Conservation (phyloP, 768 basidiomycete genomes). For the Boletus rubropictus region DNA sequence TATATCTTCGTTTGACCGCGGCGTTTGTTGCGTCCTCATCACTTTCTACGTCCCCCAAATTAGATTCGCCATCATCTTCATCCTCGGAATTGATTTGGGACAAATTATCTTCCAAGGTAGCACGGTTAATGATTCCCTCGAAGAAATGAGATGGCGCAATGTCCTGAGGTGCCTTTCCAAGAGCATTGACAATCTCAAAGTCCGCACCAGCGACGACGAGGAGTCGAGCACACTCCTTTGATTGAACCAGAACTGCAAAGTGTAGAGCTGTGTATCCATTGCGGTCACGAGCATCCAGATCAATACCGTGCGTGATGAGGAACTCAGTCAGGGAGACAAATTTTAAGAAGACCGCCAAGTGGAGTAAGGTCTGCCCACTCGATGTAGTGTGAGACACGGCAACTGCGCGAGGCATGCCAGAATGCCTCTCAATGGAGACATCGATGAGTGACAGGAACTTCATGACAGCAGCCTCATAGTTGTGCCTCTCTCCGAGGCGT, state of each 20-base stretch:
- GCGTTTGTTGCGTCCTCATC: constrained; percentile 45
- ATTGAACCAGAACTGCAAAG: constrained; percentile 68
- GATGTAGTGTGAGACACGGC: constrained; percentile 69
- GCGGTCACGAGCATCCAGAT: constrained; percentile 78
- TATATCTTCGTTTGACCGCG: constrained; percentile 28
- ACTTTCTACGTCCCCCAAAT: constrained; percentile 66
- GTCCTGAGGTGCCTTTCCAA: constrained; percentile 67
- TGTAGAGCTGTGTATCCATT: constrained; percentile 91
- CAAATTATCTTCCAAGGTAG: constrained; percentile 21
- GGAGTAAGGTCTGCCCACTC: constrained; percentile 82
- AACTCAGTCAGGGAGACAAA: constrained; percentile 66
- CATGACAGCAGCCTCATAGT: constrained; percentile 73
- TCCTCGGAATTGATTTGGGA: constrained; percentile 21
- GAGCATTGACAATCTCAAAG: constrained; percentile 62
- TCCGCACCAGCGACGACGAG: constrained; percentile 81
- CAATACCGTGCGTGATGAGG: constrained; percentile 65
- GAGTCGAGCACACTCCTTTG: constrained; percentile 55
- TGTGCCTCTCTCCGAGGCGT: constrained; percentile 47
- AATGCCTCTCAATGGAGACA: constrained; percentile 43
- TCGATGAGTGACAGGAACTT: constrained; percentile 80
- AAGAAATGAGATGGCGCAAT: constrained; percentile 45
- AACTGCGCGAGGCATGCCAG: constrained; percentile 37
- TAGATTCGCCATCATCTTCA: constrained; percentile 53
- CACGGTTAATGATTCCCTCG: constrained; percentile 28
- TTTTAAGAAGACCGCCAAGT: constrained; percentile 77